Evolutionary conservation across 2,329 filamentous ascomycete species (phyloP).

Genomic region (Diaporthe nobilis): DNA sequence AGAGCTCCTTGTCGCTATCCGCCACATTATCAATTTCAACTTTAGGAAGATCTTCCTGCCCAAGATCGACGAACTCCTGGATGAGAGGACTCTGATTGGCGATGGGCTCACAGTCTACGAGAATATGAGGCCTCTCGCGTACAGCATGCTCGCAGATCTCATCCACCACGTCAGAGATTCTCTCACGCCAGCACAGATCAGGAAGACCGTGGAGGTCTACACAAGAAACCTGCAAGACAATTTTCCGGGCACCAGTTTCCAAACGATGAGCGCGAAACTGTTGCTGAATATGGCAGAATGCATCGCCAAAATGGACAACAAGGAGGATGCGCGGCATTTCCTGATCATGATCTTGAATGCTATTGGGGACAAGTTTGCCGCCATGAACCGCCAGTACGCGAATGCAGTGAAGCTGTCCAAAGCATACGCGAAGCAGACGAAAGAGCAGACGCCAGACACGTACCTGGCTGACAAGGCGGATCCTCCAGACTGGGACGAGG

Average conservation of each 20-base stretch:
- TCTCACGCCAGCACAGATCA: constrained; percentile 90
- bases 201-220: constrained; percentile 96
- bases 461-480: constrained; percentile 87
- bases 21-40: constrained; percentile 99
- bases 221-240: constrained; percentile 96
- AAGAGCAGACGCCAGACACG: constrained; percentile 75
- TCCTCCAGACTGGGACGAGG: constrained; percentile 95
- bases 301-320: constrained; percentile 93
- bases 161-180: constrained; percentile 96
- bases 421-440: constrained; percentile 79
- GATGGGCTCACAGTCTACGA: constrained; percentile 98
- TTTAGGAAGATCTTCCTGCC: constrained; percentile 94
- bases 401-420: constrained; percentile 96
- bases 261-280: constrained; percentile 99
- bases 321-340: constrained; percentile 94
- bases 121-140: constrained; percentile 94
- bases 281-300: constrained; percentile 98
- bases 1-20: constrained; percentile 94
- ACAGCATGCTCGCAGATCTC: constrained; percentile 97
- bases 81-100: constrained; percentile 93
- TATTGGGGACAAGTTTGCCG: constrained; percentile 97
- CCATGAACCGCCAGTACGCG: constrained; percentile 96
- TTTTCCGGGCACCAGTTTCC: constrained; percentile 97
- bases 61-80: constrained; percentile 94
- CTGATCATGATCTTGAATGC: constrained; percentile 98